Evolutionary conservation across 2,329 filamentous ascomycete genomes (phyloP), one percentile per base, ranked within the genome.

Genomic region (Aureobasidium pullulans): DNA sequence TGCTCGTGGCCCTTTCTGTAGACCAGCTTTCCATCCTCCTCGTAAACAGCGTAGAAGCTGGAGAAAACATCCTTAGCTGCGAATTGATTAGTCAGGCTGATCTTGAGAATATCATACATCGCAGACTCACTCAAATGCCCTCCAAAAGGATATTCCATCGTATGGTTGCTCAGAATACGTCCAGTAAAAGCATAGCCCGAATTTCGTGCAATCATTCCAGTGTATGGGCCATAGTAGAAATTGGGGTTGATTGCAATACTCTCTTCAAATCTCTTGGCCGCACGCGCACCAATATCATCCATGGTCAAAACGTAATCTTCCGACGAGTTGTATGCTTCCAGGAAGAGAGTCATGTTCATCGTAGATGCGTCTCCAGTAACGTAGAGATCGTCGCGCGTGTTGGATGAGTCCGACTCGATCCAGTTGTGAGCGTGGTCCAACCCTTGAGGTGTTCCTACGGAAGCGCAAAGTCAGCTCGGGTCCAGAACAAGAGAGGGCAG

Each of bases 341-440:
- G 71, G 64, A 82, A 83, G 48, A 79, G 75, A 11, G 73, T 72
- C 70, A 83, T 74, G 66, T 82, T 79, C 69, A 84, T 72, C 16
- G 75, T 76, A 57, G 76, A 76, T 56, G 76, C 75, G 62, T 84
- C 76, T 4, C 78, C 64, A 16, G 65, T 66, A 4, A 67, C 59
- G 66, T 83, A 83, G 0, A 84, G 68, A 60, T 83, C 81, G 37
- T 77, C 74, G 2, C 81, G 75, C 0, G 79, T 81, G 46, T 76
- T 74, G 44, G 79, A 82, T 0, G 72, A 77, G 67, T 84, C 81
- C 0, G 76, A 71, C 70, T 84, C 81, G 64, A 82, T 79, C 59
- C 78, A 76, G 66, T 82, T 82, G 67, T 84, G 81, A 3, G 76
- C 77, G n/a, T 77, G 77, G 13, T 69, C 69, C 2, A 83, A 72